Evolutionary conservation across 345 rosid species (phyloP).

Genomic region (Iberis pinnata): DNA sequence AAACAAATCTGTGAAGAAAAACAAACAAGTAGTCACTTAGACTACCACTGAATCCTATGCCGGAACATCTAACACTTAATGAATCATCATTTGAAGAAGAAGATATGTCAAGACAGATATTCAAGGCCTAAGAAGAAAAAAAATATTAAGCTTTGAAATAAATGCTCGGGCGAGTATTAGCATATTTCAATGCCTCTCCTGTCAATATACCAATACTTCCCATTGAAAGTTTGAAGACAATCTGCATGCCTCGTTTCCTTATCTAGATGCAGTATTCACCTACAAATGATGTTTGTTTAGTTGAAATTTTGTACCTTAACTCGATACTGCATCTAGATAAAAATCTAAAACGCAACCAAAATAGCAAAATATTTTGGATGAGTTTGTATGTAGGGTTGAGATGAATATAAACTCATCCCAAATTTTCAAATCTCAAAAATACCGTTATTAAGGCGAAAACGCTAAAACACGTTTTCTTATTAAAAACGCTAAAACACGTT

Average conservation of each 20-base stretch:
- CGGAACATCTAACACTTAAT: slow-evolving; percentile 23
- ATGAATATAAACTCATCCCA: no score
- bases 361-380: no score
- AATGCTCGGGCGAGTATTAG: slow-evolving; percentile 23
- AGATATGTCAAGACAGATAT: slow-evolving; percentile 61
- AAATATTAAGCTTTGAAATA: slow-evolving; percentile 7
- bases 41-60: slow-evolving; percentile 34
- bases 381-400: no score
- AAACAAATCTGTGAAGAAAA: background rate
- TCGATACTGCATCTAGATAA: no score
- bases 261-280: no score
- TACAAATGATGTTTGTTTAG: no score
- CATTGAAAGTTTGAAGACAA: slow-evolving; percentile 13
- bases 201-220: slow-evolving; percentile 22
- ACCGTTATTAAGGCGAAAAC: no score
- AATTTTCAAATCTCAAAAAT: no score
- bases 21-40: slow-evolving; percentile 41
- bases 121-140: slow-evolving; percentile 62
- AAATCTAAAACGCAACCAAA: no score
- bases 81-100: slow-evolving; percentile 43
- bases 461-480: no score
- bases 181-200: slow-evolving; percentile 15
- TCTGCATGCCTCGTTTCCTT: slow-evolving; percentile 64
- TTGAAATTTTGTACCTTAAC: no score
- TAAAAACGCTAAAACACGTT: no score